Base-by-base conservation (phyloP, 2,329 filamentous ascomycete species). In the Acrodontium crateriforme region DNA sequence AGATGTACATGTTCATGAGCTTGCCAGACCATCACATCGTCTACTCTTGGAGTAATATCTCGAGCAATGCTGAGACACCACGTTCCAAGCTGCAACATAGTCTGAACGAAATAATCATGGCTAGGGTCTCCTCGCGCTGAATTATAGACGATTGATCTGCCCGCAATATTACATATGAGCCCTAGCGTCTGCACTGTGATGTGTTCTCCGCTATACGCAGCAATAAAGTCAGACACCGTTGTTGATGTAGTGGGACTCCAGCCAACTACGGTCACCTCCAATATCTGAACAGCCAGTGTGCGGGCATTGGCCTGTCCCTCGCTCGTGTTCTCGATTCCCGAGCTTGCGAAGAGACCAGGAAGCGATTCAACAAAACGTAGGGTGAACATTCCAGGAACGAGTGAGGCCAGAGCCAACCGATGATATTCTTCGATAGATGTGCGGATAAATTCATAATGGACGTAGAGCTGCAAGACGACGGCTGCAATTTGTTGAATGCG, bases 21-120 rank as follows among this genome's bases (percentile, higher is more conserved):
- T 5, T 4, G 20, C 20, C 20, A 22, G 5, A 22, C 13, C 20
- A 22, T 29, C 6, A 31, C 25, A 28, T 40, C 39, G 19, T 28
- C 37, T 10, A 30, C 24, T 14, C 27, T 20, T 9, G 22, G 28
- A n/a, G 26, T 30, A 5, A 40, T 7, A 11, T 38, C 34, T 4
- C 35, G 29, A 2, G 33, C 30, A 13, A 43, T 17, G n/a, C 22
- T 22, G 14, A 37, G 15, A 17, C 34, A 35, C 4, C 23, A 8
- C 6, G 28, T 22, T 13, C 30, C 24, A 10, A 26, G 25, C 7
- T 31, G 31, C 14, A 40, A 32, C 20, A 37, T 28, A 5, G 16
- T 15, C 24, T 34, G 25, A 6, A 34, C 18, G 13, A 42, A 37
- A 2, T 35, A 24, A 17, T 37, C 29, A 5, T 23, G 11, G 9